Conservation (phyloP, 495 filamentous ascomycete genomes). For the Bathelium albidoporum region DNA sequence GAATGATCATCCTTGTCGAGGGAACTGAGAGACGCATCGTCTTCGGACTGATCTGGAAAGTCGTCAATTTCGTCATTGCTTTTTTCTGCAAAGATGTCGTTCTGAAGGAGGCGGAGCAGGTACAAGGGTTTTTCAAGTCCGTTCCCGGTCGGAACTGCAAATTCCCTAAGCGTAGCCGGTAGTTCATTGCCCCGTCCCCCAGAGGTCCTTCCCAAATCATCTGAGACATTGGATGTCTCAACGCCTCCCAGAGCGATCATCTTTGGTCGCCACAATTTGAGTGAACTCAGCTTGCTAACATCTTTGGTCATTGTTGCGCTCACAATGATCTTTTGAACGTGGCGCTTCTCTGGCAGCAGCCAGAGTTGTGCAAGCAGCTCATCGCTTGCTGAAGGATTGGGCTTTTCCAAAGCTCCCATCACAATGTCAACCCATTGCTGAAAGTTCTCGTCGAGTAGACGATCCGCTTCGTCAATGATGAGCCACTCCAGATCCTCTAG, state of each 20-base stretch:
- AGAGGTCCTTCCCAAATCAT: background rate
- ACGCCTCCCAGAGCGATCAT: slow-evolving; percentile 41
- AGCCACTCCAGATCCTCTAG: slow-evolving; percentile 70
- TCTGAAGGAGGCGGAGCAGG: slow-evolving; percentile 50
- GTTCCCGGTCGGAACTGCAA: slow-evolving; percentile 62
- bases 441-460: slow-evolving; percentile 81
- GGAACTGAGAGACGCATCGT: slow-evolving; percentile 18
- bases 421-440: slow-evolving; percentile 81
- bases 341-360: slow-evolving; percentile 32
- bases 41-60: slow-evolving; percentile 14
- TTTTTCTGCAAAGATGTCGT: slow-evolving; percentile 16
- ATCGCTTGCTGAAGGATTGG: slow-evolving; percentile 35
- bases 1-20: slow-evolving; percentile 3
- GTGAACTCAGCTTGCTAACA: slow-evolving; percentile 60
- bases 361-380: slow-evolving; percentile 30
- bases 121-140: slow-evolving; percentile 76
- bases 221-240: slow-evolving; percentile 11
- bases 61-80: background rate
- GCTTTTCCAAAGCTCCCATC: slow-evolving; percentile 49
- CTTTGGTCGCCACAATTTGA: slow-evolving; percentile 64
- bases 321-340: slow-evolving; percentile 59
- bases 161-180: slow-evolving; percentile 60
- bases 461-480: slow-evolving; percentile 89
- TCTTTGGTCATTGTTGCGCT: slow-evolving; percentile 93
- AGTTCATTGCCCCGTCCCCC: slow-evolving; percentile 41